Base-by-base conservation (phyloP, 2,329 filamentous ascomycete genomes). In the Exophiala sp. region DNA sequence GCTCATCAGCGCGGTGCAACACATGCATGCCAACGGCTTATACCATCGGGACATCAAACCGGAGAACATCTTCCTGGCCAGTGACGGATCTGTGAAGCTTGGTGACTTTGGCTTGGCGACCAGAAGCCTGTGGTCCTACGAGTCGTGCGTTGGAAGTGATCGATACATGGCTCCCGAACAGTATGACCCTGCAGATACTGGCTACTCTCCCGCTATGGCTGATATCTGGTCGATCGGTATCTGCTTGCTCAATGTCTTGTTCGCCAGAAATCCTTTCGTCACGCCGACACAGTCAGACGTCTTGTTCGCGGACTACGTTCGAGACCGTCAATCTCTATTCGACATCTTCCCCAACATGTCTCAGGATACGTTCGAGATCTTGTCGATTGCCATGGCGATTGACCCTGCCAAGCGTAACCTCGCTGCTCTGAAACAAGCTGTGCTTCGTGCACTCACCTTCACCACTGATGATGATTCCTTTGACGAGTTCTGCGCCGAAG, bases 121-220 rank as follows among this genome's bases (percentile, higher is more conserved):
- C 9, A 88, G 85, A 5, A 90, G 95, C 58, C 79, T 85, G 64
- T 96, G 90, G 91, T 95, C 89, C 20, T 88, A 88, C 65, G 94
- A 99, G 77, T 86, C 87, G 60, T 94, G 89, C 58, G 94, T 99
- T 43, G 94, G 94, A 62, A 97, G 94, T 69, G 94, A 99, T 69
- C 90, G 94, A 52, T 99, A 99, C 76, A 99, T 99, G 94, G 91
- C 94, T 52, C 94, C 94, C 4, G 94, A 99, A 74, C 94, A 99
- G 72, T 97, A 94, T 66, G 92, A 97, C 70, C 91, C 91, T 49
- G 84, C 86, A 63, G 86, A 86, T 59, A 84, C 82, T 59, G 94
- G 94, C 55, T 99, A 99, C 75, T 92, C 90, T 52, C 91, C 94
- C 43, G 89, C 89, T 42, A 85, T 94, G 74, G 94, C 94, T 47